Conservation (phyloP, 1,284 basidiomycete genomes). For the Ganoderma multipileum region DNA sequence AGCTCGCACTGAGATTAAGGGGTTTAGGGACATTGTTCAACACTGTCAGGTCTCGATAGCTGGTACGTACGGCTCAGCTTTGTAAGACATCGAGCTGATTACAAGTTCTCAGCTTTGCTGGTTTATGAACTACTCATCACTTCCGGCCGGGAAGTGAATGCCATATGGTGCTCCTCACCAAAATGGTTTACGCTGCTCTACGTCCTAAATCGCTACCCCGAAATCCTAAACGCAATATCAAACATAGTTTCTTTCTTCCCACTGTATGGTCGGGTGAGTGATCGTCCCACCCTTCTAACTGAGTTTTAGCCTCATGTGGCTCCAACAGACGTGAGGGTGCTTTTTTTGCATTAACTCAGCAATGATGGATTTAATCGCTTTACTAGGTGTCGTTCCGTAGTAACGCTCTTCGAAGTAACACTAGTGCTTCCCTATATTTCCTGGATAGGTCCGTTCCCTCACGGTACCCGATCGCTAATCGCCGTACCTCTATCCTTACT, state of each 20-base stretch:
- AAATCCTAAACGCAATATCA: not conserved
- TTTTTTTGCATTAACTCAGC: not conserved
- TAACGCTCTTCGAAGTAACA: not conserved
- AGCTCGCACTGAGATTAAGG: not conserved
- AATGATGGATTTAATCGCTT: not conserved
- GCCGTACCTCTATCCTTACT: not conserved
- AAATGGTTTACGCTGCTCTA: not conserved
- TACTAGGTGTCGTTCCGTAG: not conserved
- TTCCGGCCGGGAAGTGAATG: not conserved
- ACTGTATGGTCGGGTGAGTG: not conserved
- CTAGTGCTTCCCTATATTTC: not conserved
- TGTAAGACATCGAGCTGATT: not conserved
- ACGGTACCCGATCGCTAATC: no score
- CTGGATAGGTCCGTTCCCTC: not conserved
- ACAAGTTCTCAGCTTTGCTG: not conserved
- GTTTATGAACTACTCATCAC: not conserved
- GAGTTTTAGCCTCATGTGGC: not conserved
- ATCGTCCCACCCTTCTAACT: not conserved
- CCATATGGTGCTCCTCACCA: not conserved
- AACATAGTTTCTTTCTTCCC: not conserved
- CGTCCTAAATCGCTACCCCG: not conserved
- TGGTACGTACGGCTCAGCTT: not conserved
- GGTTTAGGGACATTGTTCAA: not conserved
- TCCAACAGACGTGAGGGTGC: not conserved
- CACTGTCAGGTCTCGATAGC: not conserved